A percentile compares a stretch with the other conserved stretches of the same genome.
These are phyloP conservation scores for Kluyveromyces marxianus DNA, from an alignment of 1,139 yeast genomes.

Conservation along the genomic window DNA sequence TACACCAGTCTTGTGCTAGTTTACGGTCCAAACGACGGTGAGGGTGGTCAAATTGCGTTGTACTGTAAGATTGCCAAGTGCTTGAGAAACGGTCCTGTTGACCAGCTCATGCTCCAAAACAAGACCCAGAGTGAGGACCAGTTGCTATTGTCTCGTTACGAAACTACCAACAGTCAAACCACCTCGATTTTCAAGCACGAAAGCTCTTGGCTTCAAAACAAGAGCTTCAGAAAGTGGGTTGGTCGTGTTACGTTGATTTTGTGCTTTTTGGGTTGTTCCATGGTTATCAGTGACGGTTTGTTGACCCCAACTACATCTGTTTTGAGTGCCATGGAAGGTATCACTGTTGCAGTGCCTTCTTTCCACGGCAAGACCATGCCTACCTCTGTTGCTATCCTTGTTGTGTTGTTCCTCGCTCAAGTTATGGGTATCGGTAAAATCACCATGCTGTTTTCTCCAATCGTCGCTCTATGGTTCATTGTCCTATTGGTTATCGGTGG, in stretches of 20 bases:
- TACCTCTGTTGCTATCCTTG: constrained; percentile 42
- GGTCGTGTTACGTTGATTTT: constrained; percentile 34
- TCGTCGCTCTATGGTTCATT: constrained; percentile 44
- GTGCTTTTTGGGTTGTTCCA: constrained; percentile 48
- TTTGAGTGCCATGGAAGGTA: constrained; percentile 30
- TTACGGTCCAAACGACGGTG: constrained; percentile 49
- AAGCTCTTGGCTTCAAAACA: neutral
- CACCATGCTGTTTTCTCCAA: constrained; percentile 40
- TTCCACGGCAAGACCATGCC: constrained; percentile 40
- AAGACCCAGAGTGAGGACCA: neutral
- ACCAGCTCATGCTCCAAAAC: neutral
- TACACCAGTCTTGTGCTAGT: constrained; percentile 42
- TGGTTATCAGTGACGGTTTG: constrained; percentile 52
- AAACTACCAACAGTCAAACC: constrained; percentile 31
- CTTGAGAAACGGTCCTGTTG: constrained; percentile 29
- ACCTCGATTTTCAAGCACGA: neutral
- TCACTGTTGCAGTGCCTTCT: constrained; percentile 7
- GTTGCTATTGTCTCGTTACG: constrained; percentile 15
- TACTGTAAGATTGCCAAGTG: constrained; percentile 49
- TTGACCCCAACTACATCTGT: constrained; percentile 58
- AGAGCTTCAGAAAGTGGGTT: constrained; percentile 25
- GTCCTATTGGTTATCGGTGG: constrained; percentile 41
- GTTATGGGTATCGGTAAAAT: neutral
- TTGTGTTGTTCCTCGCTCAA: constrained; percentile 37
- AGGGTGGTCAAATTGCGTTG: constrained; percentile 57